These are phyloP conservation scores for Schizothecium vesticola DNA, from an alignment of 495 filamentous ascomycete species.

Conservation along the genomic window DNA sequence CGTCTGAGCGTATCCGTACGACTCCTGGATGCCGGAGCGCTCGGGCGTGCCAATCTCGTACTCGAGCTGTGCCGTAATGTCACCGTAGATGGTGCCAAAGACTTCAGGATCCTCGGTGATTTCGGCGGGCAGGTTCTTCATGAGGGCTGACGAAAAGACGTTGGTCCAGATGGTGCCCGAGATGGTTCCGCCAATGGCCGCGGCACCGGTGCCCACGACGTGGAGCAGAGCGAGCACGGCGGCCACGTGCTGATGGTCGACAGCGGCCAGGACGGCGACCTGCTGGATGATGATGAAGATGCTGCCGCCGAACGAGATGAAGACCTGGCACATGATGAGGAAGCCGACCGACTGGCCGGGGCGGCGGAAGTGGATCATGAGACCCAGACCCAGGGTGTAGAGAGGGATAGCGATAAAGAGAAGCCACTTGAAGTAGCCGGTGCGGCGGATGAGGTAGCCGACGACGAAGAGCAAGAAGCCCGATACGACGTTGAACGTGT, in stretches of 20 bases:
- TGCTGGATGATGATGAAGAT: slow-evolving; percentile 55
- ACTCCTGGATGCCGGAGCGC: slow-evolving; percentile 46
- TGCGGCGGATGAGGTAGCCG: slow-evolving; percentile 53
- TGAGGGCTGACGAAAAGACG: slow-evolving; percentile 49
- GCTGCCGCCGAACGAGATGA: slow-evolving; percentile 64
- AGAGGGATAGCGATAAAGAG: slow-evolving; percentile 55
- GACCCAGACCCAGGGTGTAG: slow-evolving; percentile 54
- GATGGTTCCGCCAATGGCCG: slow-evolving; percentile 56
- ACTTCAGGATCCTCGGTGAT: slow-evolving; percentile 28
- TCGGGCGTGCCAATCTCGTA: slow-evolving; percentile 46
- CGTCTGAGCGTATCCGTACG: slow-evolving; percentile 52
- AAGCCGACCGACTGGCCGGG: slow-evolving; percentile 50
- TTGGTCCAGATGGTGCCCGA: slow-evolving; percentile 61
- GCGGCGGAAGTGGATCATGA: slow-evolving; percentile 70
- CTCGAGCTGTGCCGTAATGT: slow-evolving; percentile 43
- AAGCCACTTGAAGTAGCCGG: slow-evolving; percentile 54
- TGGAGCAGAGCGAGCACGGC: slow-evolving; percentile 55
- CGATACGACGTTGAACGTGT: slow-evolving; percentile 42
- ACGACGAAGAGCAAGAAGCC: slow-evolving; percentile 53
- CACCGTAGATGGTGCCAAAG: slow-evolving; percentile 45
- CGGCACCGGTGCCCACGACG: slow-evolving; percentile 64
- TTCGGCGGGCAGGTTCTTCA: slow-evolving; percentile 50
- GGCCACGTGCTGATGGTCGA: slow-evolving; percentile 61
- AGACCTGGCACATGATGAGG: slow-evolving; percentile 72
- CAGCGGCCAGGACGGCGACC: slow-evolving; percentile 59